Evolutionary conservation across 768 basidiomycete genomes (phyloP).

Genomic region (Collybia nuda): DNA sequence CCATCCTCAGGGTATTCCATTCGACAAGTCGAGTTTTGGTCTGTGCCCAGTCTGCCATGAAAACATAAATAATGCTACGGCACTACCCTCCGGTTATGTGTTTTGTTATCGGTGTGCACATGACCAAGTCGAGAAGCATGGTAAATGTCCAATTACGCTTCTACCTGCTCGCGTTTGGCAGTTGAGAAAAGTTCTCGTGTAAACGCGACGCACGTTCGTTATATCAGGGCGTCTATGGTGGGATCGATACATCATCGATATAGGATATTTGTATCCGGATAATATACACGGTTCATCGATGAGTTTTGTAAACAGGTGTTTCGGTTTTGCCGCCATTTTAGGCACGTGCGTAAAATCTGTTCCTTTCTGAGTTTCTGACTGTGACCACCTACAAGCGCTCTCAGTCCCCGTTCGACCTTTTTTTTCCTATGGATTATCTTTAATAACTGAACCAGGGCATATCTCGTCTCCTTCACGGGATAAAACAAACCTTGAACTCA

Average conservation of each 20-base stretch:
- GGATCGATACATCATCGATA: slow-evolving; percentile 18
- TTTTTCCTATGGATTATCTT: slow-evolving; percentile 9
- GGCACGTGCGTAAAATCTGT: slow-evolving; percentile 23
- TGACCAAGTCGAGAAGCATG: slow-evolving; percentile 75
- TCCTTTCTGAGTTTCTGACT: too few species aligned
- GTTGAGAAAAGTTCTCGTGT: slow-evolving; percentile 83
- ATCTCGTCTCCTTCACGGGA: slow-evolving; percentile 9
- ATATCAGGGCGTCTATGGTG: slow-evolving; percentile 1
- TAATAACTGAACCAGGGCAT: slow-evolving; percentile 1
- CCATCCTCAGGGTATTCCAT: slow-evolving; percentile 68
- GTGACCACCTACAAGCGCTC: slow-evolving; percentile 3
- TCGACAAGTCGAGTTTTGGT: slow-evolving; percentile 71
- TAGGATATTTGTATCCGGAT: slow-evolving; percentile 10
- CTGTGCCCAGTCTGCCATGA: slow-evolving; percentile 79
- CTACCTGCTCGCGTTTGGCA: slow-evolving; percentile 76
- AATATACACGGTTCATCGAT: slow-evolving; percentile 5
- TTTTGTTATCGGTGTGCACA: slow-evolving; percentile 93
- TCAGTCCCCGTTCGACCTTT: slow-evolving; percentile 3
- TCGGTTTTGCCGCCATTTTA: slow-evolving; percentile 12
- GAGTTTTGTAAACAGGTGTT: neutral
- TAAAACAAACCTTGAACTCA: slow-evolving; percentile 7
- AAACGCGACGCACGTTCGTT: slow-evolving; percentile 52
- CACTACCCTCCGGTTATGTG: slow-evolving; percentile 90
- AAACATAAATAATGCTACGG: slow-evolving; percentile 80
- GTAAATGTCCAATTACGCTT: slow-evolving; percentile 86